phyloP scores from a whole-genome alignment of 352 stramenopile species.

The Pythium oligandrum region DNA sequence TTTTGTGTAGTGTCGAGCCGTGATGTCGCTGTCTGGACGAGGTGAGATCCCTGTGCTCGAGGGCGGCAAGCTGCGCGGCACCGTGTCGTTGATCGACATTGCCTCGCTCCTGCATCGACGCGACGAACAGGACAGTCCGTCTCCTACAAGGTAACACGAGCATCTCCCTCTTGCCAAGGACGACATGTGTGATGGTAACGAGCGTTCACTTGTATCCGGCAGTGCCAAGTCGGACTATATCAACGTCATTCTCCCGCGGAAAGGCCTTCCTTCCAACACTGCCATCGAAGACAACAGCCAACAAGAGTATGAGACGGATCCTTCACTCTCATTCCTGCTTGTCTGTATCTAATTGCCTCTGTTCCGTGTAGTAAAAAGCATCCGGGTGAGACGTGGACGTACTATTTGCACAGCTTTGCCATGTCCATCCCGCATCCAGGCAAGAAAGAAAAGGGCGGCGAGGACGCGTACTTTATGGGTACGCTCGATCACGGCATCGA shows the following conservation, averaged over 20 bases:
- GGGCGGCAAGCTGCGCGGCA: slow-evolving; percentile 64
- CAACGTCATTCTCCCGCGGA: slow-evolving; percentile 78
- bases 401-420: slow-evolving; percentile 64
- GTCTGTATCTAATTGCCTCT: no score
- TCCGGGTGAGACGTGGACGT: slow-evolving; percentile 35
- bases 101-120: slow-evolving; percentile 65
- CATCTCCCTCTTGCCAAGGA: no score
- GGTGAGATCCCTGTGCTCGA: slow-evolving; percentile 65
- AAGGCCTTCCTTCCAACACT: slow-evolving; percentile 72
- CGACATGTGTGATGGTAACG: not conserved
- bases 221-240: slow-evolving; percentile 90
- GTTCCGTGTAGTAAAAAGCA: not conserved
- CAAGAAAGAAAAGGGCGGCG: slow-evolving; percentile 71
- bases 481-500: slow-evolving; percentile 24
- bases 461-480: slow-evolving; percentile 95
- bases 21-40: slow-evolving; percentile 69
- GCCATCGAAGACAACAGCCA: slow-evolving; percentile 19
- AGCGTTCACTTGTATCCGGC: slow-evolving; percentile 11
- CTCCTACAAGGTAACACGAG: slow-evolving; percentile 36
- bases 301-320: slow-evolving; percentile 19
- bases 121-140: slow-evolving; percentile 42
- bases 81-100: slow-evolving; percentile 77
- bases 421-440: slow-evolving; percentile 74
- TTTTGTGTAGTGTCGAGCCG: slow-evolving; percentile 52
- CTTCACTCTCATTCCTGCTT: no score